These are phyloP conservation scores for Allium cepa DNA, from an alignment of 106 monocot genomes.

Conservation along the genomic window DNA sequence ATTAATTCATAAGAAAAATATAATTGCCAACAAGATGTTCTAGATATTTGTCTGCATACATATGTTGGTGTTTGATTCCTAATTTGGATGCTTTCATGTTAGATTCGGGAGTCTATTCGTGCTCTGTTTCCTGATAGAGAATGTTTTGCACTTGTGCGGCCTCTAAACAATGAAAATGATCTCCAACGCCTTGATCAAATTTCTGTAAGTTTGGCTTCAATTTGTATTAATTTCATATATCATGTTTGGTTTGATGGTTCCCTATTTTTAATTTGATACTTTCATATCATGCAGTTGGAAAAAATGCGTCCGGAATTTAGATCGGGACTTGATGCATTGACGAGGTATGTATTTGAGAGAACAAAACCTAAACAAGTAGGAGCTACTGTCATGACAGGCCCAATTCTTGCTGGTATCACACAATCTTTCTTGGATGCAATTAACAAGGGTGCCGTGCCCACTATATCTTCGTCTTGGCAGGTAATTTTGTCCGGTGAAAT, in stretches of 20 bases:
- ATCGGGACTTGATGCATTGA: slow-evolving; percentile 79
- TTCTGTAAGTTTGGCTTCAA: slow-evolving; percentile 33
- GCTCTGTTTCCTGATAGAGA: slow-evolving; percentile 97
- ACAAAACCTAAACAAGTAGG: slow-evolving; percentile 92
- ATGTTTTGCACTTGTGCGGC: slow-evolving; percentile 90
- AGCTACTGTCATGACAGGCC: slow-evolving; percentile 80
- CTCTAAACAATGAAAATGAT: slow-evolving; percentile 84
- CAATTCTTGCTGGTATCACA: slow-evolving; percentile 80
- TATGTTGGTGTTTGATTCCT: neutral
- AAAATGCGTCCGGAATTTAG: slow-evolving; percentile 78
- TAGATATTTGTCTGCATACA: neutral
- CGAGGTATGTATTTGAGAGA: slow-evolving; percentile 76
- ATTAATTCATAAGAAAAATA: too few species aligned
- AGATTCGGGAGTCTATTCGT: slow-evolving; percentile 95
- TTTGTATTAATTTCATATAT: neutral
- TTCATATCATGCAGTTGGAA: slow-evolving; percentile 43
- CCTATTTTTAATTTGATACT: neutral
- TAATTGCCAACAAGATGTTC: neutral
- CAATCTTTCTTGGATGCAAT: slow-evolving; percentile 92
- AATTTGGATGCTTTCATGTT: neutral
- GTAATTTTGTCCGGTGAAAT: slow-evolving; percentile 20
- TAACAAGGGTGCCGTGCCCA: slow-evolving; percentile 96
- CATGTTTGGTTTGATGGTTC: neutral
- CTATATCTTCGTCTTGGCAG: slow-evolving; percentile 98
- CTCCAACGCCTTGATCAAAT: slow-evolving; percentile 93